A percentile compares a stretch with the other conserved stretches of the same genome.
These are phyloP conservation scores for Myrica gale DNA, from an alignment of 306 rosid genomes.

Conservation along the genomic window DNA sequence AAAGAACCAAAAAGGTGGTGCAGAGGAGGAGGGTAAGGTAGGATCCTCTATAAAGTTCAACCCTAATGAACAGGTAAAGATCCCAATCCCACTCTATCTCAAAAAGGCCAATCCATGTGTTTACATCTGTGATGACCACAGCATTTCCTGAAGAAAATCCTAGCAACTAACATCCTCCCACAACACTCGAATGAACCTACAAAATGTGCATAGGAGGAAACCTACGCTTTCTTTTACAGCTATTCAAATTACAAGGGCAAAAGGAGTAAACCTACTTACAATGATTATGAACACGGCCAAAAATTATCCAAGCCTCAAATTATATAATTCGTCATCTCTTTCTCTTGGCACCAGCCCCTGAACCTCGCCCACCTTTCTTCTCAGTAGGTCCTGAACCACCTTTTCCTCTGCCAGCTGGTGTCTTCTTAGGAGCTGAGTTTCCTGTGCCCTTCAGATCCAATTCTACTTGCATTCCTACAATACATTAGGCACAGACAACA, in stretches of 20 bases:
- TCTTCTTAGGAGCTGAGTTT: conserved; percentile 59
- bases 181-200: neutral
- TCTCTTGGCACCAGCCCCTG: conserved; percentile 69
- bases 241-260: neutral
- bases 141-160: neutral
- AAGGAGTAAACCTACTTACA: conserved; percentile 7
- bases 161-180: neutral
- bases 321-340: conserved; percentile 57
- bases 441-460: conserved; percentile 73
- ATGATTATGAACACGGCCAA: conserved; percentile 3
- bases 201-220: neutral
- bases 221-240: neutral
- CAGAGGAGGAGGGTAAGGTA: neutral
- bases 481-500: conserved; percentile 1
- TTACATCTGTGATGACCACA: neutral
- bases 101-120: neutral
- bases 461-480: conserved; percentile 66
- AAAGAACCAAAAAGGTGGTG: too few species aligned
- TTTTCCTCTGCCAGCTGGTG: conserved; percentile 61
- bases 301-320: neutral
- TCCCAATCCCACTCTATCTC: neutral
- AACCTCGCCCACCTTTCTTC: conserved; percentile 59
- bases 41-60: neutral
- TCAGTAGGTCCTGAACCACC: conserved; percentile 50
- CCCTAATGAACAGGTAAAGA: neutral